Percentiles rank a stretch among this genome's conserved stretches.
These are phyloP conservation scores for Austroboletus eburneus DNA, from an alignment of 768 basidiomycete genomes.

Conservation along the genomic window DNA sequence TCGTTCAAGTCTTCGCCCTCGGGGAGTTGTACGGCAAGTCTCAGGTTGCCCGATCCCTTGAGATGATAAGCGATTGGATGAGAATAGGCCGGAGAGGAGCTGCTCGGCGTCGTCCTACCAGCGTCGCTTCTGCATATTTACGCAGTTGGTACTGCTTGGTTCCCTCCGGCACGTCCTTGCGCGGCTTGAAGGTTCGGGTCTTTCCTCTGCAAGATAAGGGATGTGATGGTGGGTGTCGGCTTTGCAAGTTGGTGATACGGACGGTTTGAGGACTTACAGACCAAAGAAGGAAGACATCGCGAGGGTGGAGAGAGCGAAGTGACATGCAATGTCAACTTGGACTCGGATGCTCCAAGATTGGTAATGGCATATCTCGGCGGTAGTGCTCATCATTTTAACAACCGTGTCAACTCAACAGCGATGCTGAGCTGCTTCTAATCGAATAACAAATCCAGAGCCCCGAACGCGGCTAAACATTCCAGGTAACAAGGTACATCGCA, in stretches of 20 bases:
- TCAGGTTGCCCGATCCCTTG: slow-evolving; percentile 93
- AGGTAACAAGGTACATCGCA: slow-evolving; percentile 11
- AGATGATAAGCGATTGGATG: slow-evolving; percentile 3
- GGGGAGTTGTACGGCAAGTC: slow-evolving; percentile 87
- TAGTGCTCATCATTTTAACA: not conserved
- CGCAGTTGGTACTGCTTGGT: slow-evolving; percentile 97
- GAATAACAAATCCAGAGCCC: not conserved
- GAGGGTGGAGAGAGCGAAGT: slow-evolving; percentile 9
- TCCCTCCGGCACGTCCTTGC: slow-evolving; percentile 91
- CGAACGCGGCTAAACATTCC: not conserved
- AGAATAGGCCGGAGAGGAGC: slow-evolving; percentile 6
- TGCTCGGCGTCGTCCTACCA: slow-evolving; percentile 42
- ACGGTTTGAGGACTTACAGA: slow-evolving; percentile 57
- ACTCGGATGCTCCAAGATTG: slow-evolving; percentile 12
- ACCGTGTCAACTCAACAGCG: slow-evolving; percentile 1
- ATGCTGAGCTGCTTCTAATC: not conserved
- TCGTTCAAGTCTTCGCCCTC: slow-evolving; percentile 97
- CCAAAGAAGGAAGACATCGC: slow-evolving; percentile 86
- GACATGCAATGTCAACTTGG: slow-evolving; percentile 3
- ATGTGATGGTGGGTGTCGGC: slow-evolving; percentile 8
- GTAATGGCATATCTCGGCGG: not conserved
- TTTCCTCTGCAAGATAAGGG: slow-evolving; percentile 58
- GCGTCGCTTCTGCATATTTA: slow-evolving; percentile 95
- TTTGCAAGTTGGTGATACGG: slow-evolving; percentile 5
- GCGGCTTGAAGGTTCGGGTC: slow-evolving; percentile 93